A percentile compares a stretch with the other conserved stretches of the same genome.
These are phyloP conservation scores for Rauvolfia tetraphylla DNA, from an alignment of 257 asterid species.

Conservation along the genomic window DNA sequence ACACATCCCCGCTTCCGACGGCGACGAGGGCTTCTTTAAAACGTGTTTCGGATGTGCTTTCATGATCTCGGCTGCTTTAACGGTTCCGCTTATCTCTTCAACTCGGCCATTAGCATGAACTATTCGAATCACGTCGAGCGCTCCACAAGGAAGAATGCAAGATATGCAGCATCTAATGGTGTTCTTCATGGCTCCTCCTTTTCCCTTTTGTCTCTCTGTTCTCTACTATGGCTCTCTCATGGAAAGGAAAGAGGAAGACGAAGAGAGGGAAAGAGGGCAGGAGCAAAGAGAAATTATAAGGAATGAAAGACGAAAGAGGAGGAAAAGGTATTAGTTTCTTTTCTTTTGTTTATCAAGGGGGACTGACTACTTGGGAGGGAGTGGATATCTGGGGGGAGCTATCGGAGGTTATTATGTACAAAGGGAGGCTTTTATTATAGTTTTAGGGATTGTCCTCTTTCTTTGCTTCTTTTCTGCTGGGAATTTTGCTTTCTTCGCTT, in stretches of 20 bases:
- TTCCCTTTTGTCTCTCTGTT: not conserved
- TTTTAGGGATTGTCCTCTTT: slow-evolving; percentile 19
- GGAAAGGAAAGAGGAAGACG: slow-evolving; percentile 10
- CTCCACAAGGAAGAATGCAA: slow-evolving; percentile 98
- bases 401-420: slow-evolving; percentile 27
- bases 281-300: not conserved
- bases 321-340: slow-evolving; percentile 27
- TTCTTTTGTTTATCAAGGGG: slow-evolving; percentile 16
- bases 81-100: slow-evolving; percentile 65
- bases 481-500: slow-evolving; percentile 9
- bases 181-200: slow-evolving; percentile 46
- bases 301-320: slow-evolving; percentile 6
- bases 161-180: slow-evolving; percentile 92
- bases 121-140: slow-evolving; percentile 86
- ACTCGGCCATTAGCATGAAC: slow-evolving; percentile 83
- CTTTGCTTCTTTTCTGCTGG: slow-evolving; percentile 12
- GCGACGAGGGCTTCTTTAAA: slow-evolving; percentile 64
- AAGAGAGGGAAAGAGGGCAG: slow-evolving; percentile 7
- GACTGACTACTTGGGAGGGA: slow-evolving; percentile 8
- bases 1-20: slow-evolving; percentile 44
- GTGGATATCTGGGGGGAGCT: slow-evolving; percentile 22
- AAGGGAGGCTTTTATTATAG: slow-evolving; percentile 32
- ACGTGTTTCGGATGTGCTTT: slow-evolving; percentile 82
- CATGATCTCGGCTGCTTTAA: slow-evolving; percentile 76
- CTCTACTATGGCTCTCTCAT: slow-evolving; percentile 17